phyloP scores from a whole-genome alignment of 352 stramenopile species.

The Peronospora tabacina region DNA sequence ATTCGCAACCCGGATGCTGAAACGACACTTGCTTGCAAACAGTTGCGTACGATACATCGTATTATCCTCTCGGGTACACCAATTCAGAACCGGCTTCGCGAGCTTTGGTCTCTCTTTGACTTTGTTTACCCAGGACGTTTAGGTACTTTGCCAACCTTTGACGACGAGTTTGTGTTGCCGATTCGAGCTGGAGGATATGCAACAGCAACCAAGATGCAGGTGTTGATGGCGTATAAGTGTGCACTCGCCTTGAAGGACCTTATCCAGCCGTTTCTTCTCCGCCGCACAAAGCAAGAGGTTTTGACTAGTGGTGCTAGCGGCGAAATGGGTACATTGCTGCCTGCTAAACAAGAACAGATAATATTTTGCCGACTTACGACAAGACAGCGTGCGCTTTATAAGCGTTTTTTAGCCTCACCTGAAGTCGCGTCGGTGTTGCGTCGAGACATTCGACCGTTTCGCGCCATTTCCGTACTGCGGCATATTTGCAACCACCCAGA shows the following conservation, averaged over 20 bases:
- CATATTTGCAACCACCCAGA: constrained; percentile 99
- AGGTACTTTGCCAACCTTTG: constrained; percentile 95
- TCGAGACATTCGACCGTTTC: constrained; percentile 78
- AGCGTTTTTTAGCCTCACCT: constrained; percentile 87
- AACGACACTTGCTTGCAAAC: constrained; percentile 93
- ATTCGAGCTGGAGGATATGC: constrained; percentile 92
- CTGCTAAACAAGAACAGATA: constrained; percentile 97
- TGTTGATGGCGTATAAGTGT: constrained; percentile 95
- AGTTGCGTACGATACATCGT: constrained; percentile 84
- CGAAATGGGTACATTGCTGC: constrained; percentile 49
- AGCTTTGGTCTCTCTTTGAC: constrained; percentile 98
- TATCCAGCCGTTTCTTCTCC: constrained; percentile 95
- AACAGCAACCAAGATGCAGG: constrained; percentile 91
- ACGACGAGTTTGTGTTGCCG: constrained; percentile 94
- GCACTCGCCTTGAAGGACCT: constrained; percentile 93
- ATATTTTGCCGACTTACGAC: constrained; percentile 93
- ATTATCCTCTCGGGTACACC: constrained; percentile 90
- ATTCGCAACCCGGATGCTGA: constrained; percentile 97
- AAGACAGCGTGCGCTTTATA: constrained; percentile 88
- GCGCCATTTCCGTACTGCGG: constrained; percentile 91
- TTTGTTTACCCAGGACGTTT: constrained; percentile 97
- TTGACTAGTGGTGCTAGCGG: constrained; percentile 40
- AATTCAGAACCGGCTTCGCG: constrained; percentile 91
- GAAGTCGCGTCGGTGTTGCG: constrained; percentile 88
- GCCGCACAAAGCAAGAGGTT: constrained; percentile 92